Conservation (phyloP, 1,284 basidiomycete genomes). For the Pseudozyma tsukubaensis region DNA sequence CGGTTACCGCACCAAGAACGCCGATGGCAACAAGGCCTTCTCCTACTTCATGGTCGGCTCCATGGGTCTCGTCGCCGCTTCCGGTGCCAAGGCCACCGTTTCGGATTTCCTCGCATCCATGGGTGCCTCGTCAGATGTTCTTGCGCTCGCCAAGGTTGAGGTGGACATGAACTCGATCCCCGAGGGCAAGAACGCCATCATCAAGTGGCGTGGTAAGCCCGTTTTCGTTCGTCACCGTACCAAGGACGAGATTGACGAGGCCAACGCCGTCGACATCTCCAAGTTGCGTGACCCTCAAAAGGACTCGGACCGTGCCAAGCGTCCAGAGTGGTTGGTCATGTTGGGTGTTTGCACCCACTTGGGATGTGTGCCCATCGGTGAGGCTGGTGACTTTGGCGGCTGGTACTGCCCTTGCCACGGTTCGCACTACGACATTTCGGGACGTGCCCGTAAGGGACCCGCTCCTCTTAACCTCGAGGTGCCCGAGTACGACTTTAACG, state of each 20-base stretch:
- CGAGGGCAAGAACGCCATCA: conserved; percentile 81
- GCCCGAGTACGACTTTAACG: conserved; percentile 69
- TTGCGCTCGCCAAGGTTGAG: conserved; percentile 98
- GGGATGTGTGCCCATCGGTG: conserved; percentile 96
- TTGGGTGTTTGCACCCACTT: conserved; percentile 90
- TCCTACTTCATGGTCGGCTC: conserved; percentile 98
- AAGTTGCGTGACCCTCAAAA: conserved; percentile 89
- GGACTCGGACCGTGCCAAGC: conserved; percentile 88
- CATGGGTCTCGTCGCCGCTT: conserved; percentile 91
- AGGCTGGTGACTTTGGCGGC: conserved; percentile 94
- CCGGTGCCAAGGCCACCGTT: conserved; percentile 91
- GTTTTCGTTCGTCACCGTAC: conserved; percentile 99
- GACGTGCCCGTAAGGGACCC: conserved; percentile 92
- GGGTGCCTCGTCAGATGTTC: conserved; percentile 96
- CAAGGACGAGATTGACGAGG: conserved; percentile 90
- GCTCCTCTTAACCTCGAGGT: conserved; percentile 88
- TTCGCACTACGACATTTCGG: conserved; percentile 95
- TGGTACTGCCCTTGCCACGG: conserved; percentile 83
- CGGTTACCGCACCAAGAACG: conserved; percentile 79
- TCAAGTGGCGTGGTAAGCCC: conserved; percentile 95
- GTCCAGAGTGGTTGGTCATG: conserved; percentile 86
- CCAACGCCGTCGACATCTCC: conserved; percentile 85
- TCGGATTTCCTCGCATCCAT: conserved; percentile 95
- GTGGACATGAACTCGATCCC: conserved; percentile 91
- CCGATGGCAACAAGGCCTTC: conserved; percentile 82